Evolutionary conservation across 2,329 filamentous ascomycete genomes (phyloP), one percentile per base, ranked within the genome.

Genomic region (Exophiala phaeomuriformis): DNA sequence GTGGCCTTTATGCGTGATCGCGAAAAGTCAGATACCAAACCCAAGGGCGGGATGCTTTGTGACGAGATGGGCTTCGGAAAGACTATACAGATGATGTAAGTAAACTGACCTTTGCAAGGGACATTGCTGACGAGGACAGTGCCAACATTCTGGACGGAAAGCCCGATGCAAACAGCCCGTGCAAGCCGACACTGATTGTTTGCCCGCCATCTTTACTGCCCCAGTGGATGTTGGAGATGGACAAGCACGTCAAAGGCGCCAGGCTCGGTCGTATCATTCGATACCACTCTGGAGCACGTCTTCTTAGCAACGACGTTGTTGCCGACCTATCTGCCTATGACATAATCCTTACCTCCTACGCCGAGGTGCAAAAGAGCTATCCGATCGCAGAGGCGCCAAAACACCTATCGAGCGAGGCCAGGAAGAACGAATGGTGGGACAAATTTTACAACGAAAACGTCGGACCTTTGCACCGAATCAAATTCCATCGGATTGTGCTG

Each of bases 1-100:
- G 58, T 57, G 5, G 54, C 56, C 19, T 64, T 59, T 46, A 49
- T 61, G 32, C 53, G 60, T 5, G 58, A 58, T 9, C 51, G 62
- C n/a, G 57, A 64, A 43, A 55, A 47, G 39, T 47, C 49, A 12
- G 42, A 45, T 1, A 30, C 40, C 47, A 55, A 49, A 41, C 67
- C 69, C 1, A 55, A 47, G 10, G 71, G 71, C 4, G 71, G 71
- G 0, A 61, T 73, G 12, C 62, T 71, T 1, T 69, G 67, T 31
- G 71, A 73, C 48, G 64, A 66, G 6, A 72, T 72, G 71, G 71
- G 71, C 0, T 67, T 72, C 30, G 71, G 71, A 1, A 73, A 72
- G 55, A 71, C 69, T 0, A 63, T 71, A 2, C 66, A 68, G 49
- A 64, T 66, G 37, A 63, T 72, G 39, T 64, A 65, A 68, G 61